Evolutionary conservation across 2,329 filamentous ascomycete species (phyloP), one percentile per base, ranked within the genome.

Genomic region (Fusarium drepaniforme): DNA sequence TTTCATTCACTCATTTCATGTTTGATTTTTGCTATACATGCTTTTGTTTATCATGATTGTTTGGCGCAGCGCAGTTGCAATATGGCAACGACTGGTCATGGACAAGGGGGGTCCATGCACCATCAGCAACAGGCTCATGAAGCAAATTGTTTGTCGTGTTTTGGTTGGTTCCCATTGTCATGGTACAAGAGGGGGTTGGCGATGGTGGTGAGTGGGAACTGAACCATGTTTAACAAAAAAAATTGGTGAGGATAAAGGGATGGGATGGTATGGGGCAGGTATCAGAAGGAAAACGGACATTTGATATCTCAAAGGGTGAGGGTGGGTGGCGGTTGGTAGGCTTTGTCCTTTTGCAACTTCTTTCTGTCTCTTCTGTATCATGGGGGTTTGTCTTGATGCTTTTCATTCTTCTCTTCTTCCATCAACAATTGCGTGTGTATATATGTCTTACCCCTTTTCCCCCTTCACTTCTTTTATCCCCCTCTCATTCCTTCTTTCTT

Each of bases 11-110:
- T 40, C 38, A 40, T 40, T n/a, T 40, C 18, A 16, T 44, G 21
- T 73, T 70, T 75, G 68, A 70, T 75, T 70, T 53, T 74, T 16
- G 16, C 40, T 33, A 18, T 18, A 23, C 33, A 15, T 64, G 18
- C 8, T 51, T 56, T 46, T 40, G 21, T 56, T 25, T 61, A n/a
- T 23, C 40, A 49, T 15, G 25, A 53, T 70, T 68, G 25, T 49
- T 72, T 59, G n/a, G n/a, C 61, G 51, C 18, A 56, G 38, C 58
- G 33, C 35, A 21, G 37, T 57, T 35, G 44, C 58, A 58, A 30
- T 53, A 33, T 49, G 15, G 16, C 11, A 40, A 60, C 28, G 38
- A 58, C 40, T 42, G 44, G 38, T 33, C 42, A 62, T 49, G 37
- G 21, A 51, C 59, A 59, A 40, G 38, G 40, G 13, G 18, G 35